phyloP scores from a whole-genome alignment of 2,329 filamentous ascomycete species.

The Blastomyces parvus region DNA sequence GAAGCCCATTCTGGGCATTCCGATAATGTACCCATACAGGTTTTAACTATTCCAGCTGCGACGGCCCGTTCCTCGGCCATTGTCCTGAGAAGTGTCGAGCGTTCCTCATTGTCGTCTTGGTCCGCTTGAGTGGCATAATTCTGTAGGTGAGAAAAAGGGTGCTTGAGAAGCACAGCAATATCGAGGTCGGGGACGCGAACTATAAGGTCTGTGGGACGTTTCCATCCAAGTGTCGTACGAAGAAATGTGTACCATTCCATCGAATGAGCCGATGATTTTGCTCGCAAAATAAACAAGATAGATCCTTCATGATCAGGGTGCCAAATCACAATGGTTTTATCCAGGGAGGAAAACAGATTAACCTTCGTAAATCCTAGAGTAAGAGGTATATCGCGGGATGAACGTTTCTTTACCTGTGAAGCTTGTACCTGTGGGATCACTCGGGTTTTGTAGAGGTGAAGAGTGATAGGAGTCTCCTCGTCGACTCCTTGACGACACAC shows the following conservation, averaged over 20 bases:
- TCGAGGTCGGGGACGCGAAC: constrained; percentile 56
- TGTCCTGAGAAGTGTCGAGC: constrained; percentile 15
- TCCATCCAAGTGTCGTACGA: constrained; percentile 50
- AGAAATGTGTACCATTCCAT: constrained; percentile 63
- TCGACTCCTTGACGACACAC: constrained; percentile 51
- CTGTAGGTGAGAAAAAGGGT: constrained; percentile 50
- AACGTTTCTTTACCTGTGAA: constrained; percentile 44
- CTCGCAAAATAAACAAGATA: constrained; percentile 53
- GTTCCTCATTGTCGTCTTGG: constrained; percentile 37
- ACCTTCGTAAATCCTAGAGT: constrained; percentile 38
- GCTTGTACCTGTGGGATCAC: constrained; percentile 54
- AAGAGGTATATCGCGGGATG: constrained; percentile 46
- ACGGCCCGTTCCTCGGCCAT: constrained; percentile 45
- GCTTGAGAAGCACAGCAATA: constrained; percentile 48
- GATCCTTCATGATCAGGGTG: constrained; percentile 45
- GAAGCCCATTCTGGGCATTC: constrained; percentile 50
- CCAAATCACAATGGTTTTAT: constrained; percentile 59
- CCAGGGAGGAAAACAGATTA: constrained; percentile 56
- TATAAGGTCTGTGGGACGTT: constrained; percentile 46
- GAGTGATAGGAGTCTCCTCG: constrained; percentile 45
- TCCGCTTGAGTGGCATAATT: constrained; percentile 28
- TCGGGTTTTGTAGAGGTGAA: constrained; percentile 54
- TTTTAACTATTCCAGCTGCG: constrained; percentile 47
- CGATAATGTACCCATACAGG: constrained; percentile 51
- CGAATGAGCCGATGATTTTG: constrained; percentile 51